Percentiles rank a stretch among this genome's conserved stretches.
phyloP scores from a whole-genome alignment of 2,329 filamentous ascomycete genomes.

The Claviceps pusilla region DNA sequence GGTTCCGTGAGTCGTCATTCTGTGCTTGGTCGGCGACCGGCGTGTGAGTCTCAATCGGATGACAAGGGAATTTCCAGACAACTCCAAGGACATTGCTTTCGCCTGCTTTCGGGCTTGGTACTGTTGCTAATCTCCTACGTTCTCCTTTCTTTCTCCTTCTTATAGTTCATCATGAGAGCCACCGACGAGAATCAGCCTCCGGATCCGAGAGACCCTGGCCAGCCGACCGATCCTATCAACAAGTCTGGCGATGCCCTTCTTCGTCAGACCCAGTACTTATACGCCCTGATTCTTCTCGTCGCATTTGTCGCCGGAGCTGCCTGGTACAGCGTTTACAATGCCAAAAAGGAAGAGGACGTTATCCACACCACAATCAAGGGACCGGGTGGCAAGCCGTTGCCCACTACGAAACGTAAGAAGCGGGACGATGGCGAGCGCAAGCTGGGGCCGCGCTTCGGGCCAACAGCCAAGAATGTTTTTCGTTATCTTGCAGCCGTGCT shows the following conservation, averaged over 20 bases:
- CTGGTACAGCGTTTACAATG: conserved; percentile 37
- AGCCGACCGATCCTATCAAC: conserved; percentile 12
- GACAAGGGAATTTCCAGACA: not conserved
- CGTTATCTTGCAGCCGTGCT: conserved; percentile 58
- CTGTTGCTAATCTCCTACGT: not conserved
- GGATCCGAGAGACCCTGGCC: conserved; percentile 10
- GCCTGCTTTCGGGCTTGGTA: not conserved
- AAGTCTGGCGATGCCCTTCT: conserved; percentile 27
- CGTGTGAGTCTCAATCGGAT: not conserved
- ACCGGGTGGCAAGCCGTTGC: conserved; percentile 80
- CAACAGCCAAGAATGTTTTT: conserved; percentile 56
- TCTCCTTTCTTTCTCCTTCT: not conserved
- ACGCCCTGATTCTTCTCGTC: conserved; percentile 36
- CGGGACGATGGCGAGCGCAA: conserved; percentile 31
- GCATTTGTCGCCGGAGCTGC: conserved; percentile 36
- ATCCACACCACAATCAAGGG: conserved; percentile 42
- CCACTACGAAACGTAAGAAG: conserved; percentile 45
- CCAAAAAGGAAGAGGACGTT: conserved; percentile 33
- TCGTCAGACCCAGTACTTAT: conserved; percentile 33
- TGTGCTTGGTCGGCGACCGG: not conserved
- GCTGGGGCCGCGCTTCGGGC: conserved; percentile 42
- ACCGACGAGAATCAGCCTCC: conserved; percentile 18
- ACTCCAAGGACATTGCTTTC: not conserved
- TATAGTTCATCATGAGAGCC: conserved; percentile 21
- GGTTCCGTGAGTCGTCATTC: not conserved